Percentiles rank a stretch among this genome's conserved stretches.
These are phyloP conservation scores for Fusarium circinatum DNA, from an alignment of 2,329 filamentous ascomycete species.

Conservation along the genomic window DNA sequence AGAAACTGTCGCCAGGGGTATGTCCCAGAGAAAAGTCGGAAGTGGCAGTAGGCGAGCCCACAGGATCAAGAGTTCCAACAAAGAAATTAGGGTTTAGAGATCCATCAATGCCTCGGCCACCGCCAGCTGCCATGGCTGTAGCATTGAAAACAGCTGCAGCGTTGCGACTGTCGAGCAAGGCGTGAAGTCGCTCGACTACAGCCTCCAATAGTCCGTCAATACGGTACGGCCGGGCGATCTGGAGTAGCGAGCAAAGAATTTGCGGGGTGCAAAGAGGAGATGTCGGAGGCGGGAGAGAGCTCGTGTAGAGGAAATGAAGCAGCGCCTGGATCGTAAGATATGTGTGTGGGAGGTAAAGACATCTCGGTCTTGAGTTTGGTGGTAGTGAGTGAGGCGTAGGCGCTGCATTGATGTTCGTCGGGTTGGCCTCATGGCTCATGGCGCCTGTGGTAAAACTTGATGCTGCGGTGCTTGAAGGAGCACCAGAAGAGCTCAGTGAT, in stretches of 20 bases:
- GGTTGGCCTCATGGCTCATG: constrained; percentile 52
- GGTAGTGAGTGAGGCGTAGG: constrained; percentile 67
- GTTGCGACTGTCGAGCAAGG: constrained; percentile 90
- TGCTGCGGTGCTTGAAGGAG: constrained; percentile 56
- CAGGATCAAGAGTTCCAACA: constrained; percentile 59
- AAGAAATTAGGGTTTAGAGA: constrained; percentile 72
- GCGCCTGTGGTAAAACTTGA: constrained; percentile 55
- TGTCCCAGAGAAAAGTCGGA: constrained; percentile 49
- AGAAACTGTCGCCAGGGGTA: constrained; percentile 44
- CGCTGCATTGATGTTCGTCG: constrained; percentile 60
- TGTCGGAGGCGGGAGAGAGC: constrained; percentile 79
- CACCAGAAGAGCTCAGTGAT: constrained; percentile 51
- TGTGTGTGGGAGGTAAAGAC: constrained; percentile 93
- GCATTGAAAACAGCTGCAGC: constrained; percentile 98
- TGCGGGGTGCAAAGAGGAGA: constrained; percentile 91
- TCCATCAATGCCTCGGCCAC: constrained; percentile 83
- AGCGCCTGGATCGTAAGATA: constrained; percentile 89
- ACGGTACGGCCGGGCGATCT: constrained; percentile 92
- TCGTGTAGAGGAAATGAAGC: constrained; percentile 93
- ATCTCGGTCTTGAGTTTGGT: constrained; percentile 78
- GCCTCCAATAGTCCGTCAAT: constrained; percentile 93
- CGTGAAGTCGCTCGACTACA: constrained; percentile 89
- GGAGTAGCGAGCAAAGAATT: constrained; percentile 92
- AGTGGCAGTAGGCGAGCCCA: constrained; percentile 49
- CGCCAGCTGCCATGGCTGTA: constrained; percentile 96